Evolutionary conservation across 768 basidiomycete genomes (phyloP).

Genomic region (Mycena crocata): DNA sequence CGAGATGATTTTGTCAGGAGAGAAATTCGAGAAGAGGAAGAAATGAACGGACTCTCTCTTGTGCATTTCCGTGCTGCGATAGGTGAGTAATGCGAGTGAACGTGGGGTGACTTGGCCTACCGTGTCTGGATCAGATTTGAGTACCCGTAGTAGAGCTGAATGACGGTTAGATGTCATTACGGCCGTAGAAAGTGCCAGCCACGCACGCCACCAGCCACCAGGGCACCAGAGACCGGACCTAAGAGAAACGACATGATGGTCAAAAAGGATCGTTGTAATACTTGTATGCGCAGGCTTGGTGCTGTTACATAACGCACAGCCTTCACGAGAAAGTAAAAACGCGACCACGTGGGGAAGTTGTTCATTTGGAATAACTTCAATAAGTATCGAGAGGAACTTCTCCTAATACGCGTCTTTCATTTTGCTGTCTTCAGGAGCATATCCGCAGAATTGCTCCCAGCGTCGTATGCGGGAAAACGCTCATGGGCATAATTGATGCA

Average conservation of each 20-base stretch:
- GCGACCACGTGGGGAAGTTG: slow-evolving; percentile 2
- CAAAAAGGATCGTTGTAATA: neutral
- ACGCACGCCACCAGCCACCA: slow-evolving; percentile 76
- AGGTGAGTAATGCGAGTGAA: neutral
- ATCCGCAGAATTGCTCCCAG: slow-evolving; percentile 41
- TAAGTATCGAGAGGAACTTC: too few relatives aligned
- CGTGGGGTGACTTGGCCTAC: slow-evolving; percentile 48
- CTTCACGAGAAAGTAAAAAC: too few relatives aligned
- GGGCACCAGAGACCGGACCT: slow-evolving; percentile 75
- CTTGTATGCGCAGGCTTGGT: neutral
- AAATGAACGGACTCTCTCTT: slow-evolving; percentile 63
- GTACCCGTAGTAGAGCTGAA: slow-evolving; percentile 77
- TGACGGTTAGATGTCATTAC: neutral
- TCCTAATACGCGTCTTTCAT: neutral
- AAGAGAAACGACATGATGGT: slow-evolving; percentile 67
- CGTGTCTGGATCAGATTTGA: slow-evolving; percentile 71
- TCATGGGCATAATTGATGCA: slow-evolving; percentile 42
- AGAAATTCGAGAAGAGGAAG: neutral
- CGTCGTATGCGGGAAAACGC: slow-evolving; percentile 38
- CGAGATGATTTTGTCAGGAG: neutral
- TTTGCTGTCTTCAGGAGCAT: slow-evolving; percentile 31
- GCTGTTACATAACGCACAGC: neutral
- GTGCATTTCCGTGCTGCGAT: slow-evolving; percentile 64
- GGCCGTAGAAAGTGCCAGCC: neutral
- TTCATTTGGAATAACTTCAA: too few relatives aligned